A percentile compares a stretch with the other conserved stretches of the same genome.
Evolutionary conservation across 1,284 basidiomycete genomes (phyloP).

Genomic region (Cerrena zonata): DNA sequence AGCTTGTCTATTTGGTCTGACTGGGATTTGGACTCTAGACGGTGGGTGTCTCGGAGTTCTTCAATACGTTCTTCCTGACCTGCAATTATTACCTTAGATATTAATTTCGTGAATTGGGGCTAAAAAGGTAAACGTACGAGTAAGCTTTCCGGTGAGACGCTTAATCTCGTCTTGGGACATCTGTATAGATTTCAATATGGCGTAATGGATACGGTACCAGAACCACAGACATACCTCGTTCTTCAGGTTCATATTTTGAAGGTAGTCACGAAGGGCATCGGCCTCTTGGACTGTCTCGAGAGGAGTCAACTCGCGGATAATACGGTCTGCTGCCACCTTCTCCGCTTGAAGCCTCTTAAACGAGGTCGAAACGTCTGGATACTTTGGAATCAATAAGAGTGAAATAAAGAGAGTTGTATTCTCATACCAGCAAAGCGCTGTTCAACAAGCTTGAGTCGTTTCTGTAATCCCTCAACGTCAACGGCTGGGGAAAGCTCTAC

Average conservation of each 20-base stretch:
- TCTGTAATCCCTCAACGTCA: slow-evolving; percentile 54
- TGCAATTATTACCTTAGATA: slow-evolving; percentile 25
- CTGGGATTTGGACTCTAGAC: slow-evolving; percentile 71
- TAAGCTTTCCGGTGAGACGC: slow-evolving; percentile 64
- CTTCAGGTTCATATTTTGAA: slow-evolving; percentile 65
- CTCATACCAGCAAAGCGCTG: slow-evolving; percentile 63
- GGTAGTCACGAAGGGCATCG: slow-evolving; percentile 66
- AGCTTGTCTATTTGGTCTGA: slow-evolving; percentile 68
- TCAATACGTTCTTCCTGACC: slow-evolving; percentile 80
- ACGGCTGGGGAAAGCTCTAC: not conserved
- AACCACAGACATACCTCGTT: slow-evolving; percentile 54
- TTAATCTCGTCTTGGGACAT: slow-evolving; percentile 69
- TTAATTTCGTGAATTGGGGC: slow-evolving; percentile 2
- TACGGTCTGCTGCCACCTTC: slow-evolving; percentile 61
- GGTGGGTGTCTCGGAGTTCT: slow-evolving; percentile 78
- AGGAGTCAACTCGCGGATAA: slow-evolving; percentile 72
- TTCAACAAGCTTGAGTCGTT: slow-evolving; percentile 62
- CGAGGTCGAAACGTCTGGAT: slow-evolving; percentile 65
- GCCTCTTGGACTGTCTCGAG: slow-evolving; percentile 61
- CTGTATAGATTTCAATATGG: slow-evolving; percentile 31
- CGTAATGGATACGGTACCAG: not conserved
- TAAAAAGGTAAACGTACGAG: slow-evolving; percentile 42
- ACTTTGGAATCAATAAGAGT: not conserved
- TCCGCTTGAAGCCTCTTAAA: slow-evolving; percentile 71
- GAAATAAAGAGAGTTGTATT: not conserved